Percentiles rank a stretch among this genome's conserved stretches.
Conservation (phyloP, 257 asterid genomes). For the Gardenia jasminoides region DNA sequence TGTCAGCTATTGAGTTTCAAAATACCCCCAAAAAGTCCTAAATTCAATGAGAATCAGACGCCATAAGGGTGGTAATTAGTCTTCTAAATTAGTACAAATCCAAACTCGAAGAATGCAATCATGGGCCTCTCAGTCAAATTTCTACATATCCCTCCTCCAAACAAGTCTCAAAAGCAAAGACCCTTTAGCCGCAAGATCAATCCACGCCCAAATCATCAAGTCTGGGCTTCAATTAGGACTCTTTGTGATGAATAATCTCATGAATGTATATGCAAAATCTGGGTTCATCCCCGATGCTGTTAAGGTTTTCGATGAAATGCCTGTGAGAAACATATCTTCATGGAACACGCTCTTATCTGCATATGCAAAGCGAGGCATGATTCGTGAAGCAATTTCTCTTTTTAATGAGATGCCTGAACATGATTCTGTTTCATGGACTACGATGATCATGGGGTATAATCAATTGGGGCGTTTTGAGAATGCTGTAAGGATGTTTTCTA, state of each 20-base stretch:
- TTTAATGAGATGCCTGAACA: constrained; percentile 52
- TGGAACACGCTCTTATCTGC: constrained; percentile 81
- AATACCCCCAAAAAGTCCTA: not conserved
- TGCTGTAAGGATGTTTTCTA: constrained; percentile 51
- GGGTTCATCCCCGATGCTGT: constrained; percentile 56
- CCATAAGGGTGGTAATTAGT: not conserved
- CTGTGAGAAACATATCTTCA: constrained; percentile 53
- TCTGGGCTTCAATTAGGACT: constrained; percentile 56
- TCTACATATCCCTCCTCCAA: constrained; percentile 58
- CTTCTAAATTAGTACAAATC: not conserved
- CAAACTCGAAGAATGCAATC: constrained; percentile 1
- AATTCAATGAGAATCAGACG: not conserved
- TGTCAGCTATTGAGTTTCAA: not conserved
- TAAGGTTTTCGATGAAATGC: constrained; percentile 67
- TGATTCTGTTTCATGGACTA: constrained; percentile 87
- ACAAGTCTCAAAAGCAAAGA: constrained; percentile 47
- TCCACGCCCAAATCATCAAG: constrained; percentile 57
- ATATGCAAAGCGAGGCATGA: constrained; percentile 57
- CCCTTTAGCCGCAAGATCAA: constrained; percentile 38
- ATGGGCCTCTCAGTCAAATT: constrained; percentile 29
- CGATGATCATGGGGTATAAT: constrained; percentile 73
- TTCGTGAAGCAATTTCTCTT: constrained; percentile 44
- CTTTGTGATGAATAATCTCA: constrained; percentile 59
- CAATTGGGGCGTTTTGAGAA: constrained; percentile 42
- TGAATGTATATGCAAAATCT: constrained; percentile 62